Evolutionary conservation across 202 grass and related monocot genomes (phyloP), one percentile per base, ranked within the genome.

Genomic region (Zizania palustris): DNA sequence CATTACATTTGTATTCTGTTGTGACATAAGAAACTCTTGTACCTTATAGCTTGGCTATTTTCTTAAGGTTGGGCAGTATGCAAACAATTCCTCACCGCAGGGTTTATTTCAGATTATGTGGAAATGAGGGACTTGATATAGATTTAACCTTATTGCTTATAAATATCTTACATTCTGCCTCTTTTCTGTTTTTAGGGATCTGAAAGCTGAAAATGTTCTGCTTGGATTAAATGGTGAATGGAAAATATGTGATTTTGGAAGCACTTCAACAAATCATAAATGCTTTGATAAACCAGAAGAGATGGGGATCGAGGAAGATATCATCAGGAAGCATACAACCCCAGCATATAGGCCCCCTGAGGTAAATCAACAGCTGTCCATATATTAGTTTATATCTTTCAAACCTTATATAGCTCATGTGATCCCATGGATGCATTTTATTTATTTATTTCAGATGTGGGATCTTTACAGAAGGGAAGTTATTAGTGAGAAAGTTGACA

Each of bases 401-500:
- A 46, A 43, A 55, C 16, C 35, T 45, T 51, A 19, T 85, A 76
- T 0, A 15, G 5, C 7, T n/a, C 64, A 41, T 81, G 18, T 78
- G 15, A 46, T 78, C 38, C 37, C 70, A 69, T 80, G 40, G 63
- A 79, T 86, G 58, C 3, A 37, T 74, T 46, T 70, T 65, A 15
- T 36, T 73, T 84, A 5, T 12, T 75, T 88, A 12, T 82, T 85
- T 53, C 84, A 96, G 92, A 90, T 96, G 89, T 96, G 89, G 86
- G 89, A 96, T 92, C 84, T 96, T 21, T 96, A 96, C 71, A 96
- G 89, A 83, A 96, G 68, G 84, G 92, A 96, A 78, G 77, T 92
- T 74, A 90, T 96, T 76, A 88, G 86, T 18, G 92, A 96, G 73
- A 96, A 96, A 67, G 92, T 92, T 1, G 89, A 92, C 46, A 90